Evolutionary conservation across 2,329 filamentous ascomycete species (phyloP), one percentile per base, ranked within the genome.

Genomic region (Paracoccidioides brasiliensis): DNA sequence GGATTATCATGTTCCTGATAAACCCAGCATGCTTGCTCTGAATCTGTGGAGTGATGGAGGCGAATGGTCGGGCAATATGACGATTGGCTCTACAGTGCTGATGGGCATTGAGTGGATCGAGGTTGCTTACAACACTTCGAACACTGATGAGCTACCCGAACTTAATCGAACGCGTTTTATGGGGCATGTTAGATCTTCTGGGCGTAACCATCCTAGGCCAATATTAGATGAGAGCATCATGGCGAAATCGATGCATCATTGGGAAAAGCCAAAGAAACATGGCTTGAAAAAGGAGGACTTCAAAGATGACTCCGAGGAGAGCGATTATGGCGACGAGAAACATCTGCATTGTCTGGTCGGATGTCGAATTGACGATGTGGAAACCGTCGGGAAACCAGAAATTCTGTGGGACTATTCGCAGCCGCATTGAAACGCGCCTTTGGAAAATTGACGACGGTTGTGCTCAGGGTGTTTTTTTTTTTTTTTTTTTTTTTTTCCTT

Each of bases 21-120:
- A 64, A 33, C 67, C 69, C 15, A 73, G 70, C 56, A 64, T 66
- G 57, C 42, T 74, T 14, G 64, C 70, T 14, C 55, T 74, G 50
- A 74, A 74, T 51, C 64, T 74, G 10, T 74, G 72, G 72, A 74
- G 70, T 54, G 67, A 74, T 57, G 72, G 72, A 0, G 69, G 70
- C 0, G 22, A 61, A 3, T 74, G 72, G 71, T 70, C 70, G 0
- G 71, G 72, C 2, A 71, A 72, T 55, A 67, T 74, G 66, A 60
- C 55, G 0, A 56, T 71, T 0, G 70, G 70, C 0, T 63, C 68
- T 9, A 67, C 64, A 53, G 69, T 72, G 3, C 65, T 64, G 42
- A 61, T 73, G 59, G 72, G 66, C 0, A 67, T 74, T 14, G 70
- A 74, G 54, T 74, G 69, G 64, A 70, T 74, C 46, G 69, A 74